phyloP scores from a whole-genome alignment of 129 eudicot genomes.

The Flaveria brownii region DNA sequence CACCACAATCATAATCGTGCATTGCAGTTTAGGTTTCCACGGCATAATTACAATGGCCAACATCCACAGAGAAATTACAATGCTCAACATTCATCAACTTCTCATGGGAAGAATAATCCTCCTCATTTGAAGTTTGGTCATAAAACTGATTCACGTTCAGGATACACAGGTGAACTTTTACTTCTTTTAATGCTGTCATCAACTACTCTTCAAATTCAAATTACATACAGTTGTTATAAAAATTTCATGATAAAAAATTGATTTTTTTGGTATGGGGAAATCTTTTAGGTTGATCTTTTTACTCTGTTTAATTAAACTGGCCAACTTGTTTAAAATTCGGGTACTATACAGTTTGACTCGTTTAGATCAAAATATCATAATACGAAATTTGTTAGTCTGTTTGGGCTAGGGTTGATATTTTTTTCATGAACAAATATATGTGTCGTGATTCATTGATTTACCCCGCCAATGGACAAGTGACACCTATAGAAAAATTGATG shows the following conservation, averaged over 20 bases:
- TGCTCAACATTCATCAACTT: not conserved
- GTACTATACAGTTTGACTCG: no score
- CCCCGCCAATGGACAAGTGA: not conserved
- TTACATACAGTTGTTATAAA: not conserved
- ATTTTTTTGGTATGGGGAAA: not conserved
- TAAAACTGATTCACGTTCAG: slow-evolving; percentile 19
- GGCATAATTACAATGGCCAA: slow-evolving; percentile 14
- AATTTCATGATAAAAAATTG: not conserved
- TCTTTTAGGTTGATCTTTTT: not conserved
- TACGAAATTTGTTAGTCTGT: no score
- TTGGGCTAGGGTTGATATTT: not conserved
- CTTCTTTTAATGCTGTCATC: not conserved
- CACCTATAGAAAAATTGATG: not conserved
- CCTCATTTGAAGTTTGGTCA: slow-evolving; percentile 17
- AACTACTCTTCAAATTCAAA: not conserved
- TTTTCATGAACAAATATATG: not conserved
- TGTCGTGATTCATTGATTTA: not conserved
- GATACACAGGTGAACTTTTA: slow-evolving; percentile 2
- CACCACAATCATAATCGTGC: slow-evolving; percentile 22
- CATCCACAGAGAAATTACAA: slow-evolving; percentile 16
- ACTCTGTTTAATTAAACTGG: not conserved
- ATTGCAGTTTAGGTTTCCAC: slow-evolving; percentile 13
- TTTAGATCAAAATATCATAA: no score
- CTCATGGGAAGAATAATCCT: slow-evolving; percentile 21
- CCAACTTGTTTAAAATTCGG: no score